Evolutionary conservation across 2,329 filamentous ascomycete species (phyloP).

Genomic region (Tolypocladium capitatum): DNA sequence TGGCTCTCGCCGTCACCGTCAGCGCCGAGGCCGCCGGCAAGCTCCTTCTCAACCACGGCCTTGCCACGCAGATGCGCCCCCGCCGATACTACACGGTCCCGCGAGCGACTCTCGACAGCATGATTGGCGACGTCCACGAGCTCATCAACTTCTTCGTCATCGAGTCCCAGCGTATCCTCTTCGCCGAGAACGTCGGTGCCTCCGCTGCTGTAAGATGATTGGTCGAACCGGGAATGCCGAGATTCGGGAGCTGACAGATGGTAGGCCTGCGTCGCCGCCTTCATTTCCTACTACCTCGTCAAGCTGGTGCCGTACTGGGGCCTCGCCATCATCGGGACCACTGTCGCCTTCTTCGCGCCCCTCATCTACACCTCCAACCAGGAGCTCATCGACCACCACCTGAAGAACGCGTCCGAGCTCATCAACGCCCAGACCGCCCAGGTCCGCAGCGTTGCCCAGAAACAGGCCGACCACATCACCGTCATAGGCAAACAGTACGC

Average conservation of each 20-base stretch:
- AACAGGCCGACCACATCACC: constrained; percentile 51
- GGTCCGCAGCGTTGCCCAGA: constrained; percentile 46
- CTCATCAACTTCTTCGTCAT: constrained; percentile 61
- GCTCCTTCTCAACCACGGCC: constrained; percentile 44
- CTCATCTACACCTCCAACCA: constrained; percentile 55
- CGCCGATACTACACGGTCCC: constrained; percentile 55
- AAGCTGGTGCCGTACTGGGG: constrained; percentile 61
- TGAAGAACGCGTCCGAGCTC: constrained; percentile 43
- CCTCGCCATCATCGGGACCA: constrained; percentile 46
- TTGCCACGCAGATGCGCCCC: constrained; percentile 53
- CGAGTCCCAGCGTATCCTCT: constrained; percentile 54
- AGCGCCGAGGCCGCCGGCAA: constrained; percentile 49
- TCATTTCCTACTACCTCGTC: constrained; percentile 54
- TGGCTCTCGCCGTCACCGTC: constrained; percentile 46
- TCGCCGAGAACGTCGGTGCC: constrained; percentile 50
- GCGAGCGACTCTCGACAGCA: constrained; percentile 44
- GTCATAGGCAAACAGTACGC: constrained; percentile 54
- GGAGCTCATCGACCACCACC: constrained; percentile 53
- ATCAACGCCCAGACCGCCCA: constrained; percentile 51
- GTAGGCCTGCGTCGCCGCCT: constrained; percentile 46
- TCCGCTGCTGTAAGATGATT: constrained; percentile 44
- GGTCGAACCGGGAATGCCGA: constrained; percentile 5
- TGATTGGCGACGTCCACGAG: constrained; percentile 53
- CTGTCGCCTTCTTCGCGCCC: constrained; percentile 46
- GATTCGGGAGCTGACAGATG: constrained; percentile 6